A percentile compares a stretch with the other conserved stretches of the same genome.
Evolutionary conservation across 179 eudicot species (phyloP).

Genomic region (Nepenthes alata): DNA sequence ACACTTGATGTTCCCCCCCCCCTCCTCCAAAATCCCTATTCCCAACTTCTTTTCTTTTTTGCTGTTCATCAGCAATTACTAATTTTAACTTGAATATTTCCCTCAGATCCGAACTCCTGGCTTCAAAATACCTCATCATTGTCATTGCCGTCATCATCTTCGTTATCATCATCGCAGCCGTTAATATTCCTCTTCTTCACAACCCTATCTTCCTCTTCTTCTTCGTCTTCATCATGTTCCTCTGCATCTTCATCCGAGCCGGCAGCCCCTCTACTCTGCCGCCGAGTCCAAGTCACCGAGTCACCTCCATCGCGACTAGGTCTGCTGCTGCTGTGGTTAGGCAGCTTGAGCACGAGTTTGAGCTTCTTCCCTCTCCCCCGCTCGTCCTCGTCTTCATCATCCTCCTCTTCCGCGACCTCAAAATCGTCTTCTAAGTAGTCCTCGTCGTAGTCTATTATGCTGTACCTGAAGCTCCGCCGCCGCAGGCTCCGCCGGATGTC

Average conservation of each 20-base stretch:
- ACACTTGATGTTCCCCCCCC: no score
- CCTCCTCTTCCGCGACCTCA: conserved; percentile 23
- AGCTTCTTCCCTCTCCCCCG: conserved; percentile 58
- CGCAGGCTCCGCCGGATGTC: conserved; percentile 51
- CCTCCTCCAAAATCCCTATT: conserved; percentile 6
- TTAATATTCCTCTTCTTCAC: conserved; percentile 45
- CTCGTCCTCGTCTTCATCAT: conserved; percentile 29
- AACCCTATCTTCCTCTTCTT: conserved; percentile 14
- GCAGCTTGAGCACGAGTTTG: conserved; percentile 44
- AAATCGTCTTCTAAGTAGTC: conserved; percentile 41
- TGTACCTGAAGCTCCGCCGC: conserved; percentile 52
- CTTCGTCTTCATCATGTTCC: conserved; percentile 13
- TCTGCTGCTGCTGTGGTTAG: not conserved
- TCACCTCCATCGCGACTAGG: conserved; percentile 10
- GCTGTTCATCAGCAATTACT: conserved; percentile 4
- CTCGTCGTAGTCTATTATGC: conserved; percentile 48
- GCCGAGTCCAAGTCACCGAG: conserved; percentile 25
- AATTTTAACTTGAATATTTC: conserved; percentile 5
- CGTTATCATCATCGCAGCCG: conserved; percentile 17
- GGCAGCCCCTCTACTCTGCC: conserved; percentile 15
- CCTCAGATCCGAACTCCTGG: conserved; percentile 1
- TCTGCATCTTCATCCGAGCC: conserved; percentile 13
- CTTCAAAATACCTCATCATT: conserved; percentile 16
- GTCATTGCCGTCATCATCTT: conserved; percentile 25
- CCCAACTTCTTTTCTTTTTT: not conserved